Percentiles rank a stretch among this genome's conserved stretches.
These are phyloP conservation scores for Euptelea pleiosperma DNA, from an alignment of 164 flowering plant species.

Conservation along the genomic window DNA sequence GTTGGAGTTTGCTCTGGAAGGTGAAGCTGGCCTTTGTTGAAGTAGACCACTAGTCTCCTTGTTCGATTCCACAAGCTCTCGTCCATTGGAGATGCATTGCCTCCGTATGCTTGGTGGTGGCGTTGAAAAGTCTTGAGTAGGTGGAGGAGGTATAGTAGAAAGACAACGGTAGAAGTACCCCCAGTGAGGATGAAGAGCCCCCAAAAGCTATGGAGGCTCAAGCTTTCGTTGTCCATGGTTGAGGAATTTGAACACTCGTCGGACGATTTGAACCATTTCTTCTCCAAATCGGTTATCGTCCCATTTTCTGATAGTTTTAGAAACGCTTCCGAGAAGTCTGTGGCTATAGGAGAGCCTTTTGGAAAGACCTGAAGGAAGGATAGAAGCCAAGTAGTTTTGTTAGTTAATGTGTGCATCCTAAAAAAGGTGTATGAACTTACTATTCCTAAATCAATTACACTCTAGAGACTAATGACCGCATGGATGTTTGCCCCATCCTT, in stretches of 20 bases:
- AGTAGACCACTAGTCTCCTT: neutral
- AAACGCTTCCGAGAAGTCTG: constrained; percentile 27
- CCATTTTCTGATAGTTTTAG: constrained; percentile 23
- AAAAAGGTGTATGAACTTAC: no score
- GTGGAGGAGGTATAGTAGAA: constrained; percentile 15
- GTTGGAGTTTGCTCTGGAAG: neutral
- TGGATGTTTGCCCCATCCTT: no score
- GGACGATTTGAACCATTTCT: constrained; percentile 6
- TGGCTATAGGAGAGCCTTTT: constrained; percentile 25
- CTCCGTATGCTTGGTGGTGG: neutral
- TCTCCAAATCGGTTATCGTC: constrained; percentile 2
- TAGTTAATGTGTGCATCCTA: neutral
- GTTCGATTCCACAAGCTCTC: constrained; percentile 9
- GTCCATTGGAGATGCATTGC: no score
- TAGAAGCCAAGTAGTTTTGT: neutral
- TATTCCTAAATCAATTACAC: no score
- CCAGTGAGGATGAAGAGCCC: constrained; percentile 17
- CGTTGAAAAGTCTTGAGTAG: neutral
- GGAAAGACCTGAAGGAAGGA: constrained; percentile 24
- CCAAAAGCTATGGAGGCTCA: constrained; percentile 20
- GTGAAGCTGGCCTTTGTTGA: neutral
- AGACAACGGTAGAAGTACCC: constrained; percentile 26
- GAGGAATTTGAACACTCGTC: constrained; percentile 2
- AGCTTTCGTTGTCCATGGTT: neutral
- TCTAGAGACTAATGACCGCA: no score